These are phyloP conservation scores for Tubosaeta sp. DNA, from an alignment of 768 basidiomycete genomes.

Conservation along the genomic window DNA sequence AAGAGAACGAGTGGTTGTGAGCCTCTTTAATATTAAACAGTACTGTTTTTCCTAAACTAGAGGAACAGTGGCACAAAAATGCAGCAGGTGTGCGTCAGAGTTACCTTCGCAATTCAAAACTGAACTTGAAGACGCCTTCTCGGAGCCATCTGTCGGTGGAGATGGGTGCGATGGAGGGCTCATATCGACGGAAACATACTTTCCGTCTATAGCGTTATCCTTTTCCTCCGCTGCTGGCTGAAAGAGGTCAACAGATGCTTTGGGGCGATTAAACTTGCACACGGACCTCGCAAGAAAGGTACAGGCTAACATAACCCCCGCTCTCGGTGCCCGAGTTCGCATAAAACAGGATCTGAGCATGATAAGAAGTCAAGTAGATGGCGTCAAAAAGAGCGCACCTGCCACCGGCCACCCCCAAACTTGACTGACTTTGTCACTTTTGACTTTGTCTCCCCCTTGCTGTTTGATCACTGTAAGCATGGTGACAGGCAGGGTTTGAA, in stretches of 20 bases:
- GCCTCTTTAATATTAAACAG: conserved; percentile 72
- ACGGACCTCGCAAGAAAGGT: conserved; percentile 77
- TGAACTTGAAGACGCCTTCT: conserved; percentile 82
- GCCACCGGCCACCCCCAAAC: conserved; percentile 78
- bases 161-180: background rate
- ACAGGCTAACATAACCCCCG: conserved; percentile 65
- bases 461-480: conserved; percentile 14
- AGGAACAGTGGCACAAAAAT: background rate
- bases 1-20: conserved; percentile 76
- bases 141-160: conserved; percentile 62
- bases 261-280: background rate
- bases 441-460: conserved; percentile 73
- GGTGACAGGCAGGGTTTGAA: background rate
- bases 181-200: conserved; percentile 32
- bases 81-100: background rate
- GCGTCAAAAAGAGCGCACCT: conserved; percentile 35
- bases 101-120: conserved; percentile 75
- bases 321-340: conserved; percentile 71
- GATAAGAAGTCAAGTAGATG: background rate
- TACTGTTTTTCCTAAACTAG: conserved; percentile 44
- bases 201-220: conserved; percentile 59
- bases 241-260: conserved; percentile 5
- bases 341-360: conserved; percentile 72
- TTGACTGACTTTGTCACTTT: conserved; percentile 71
- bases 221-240: conserved; percentile 78